Conservation (phyloP, 2,329 filamentous ascomycete species). For the Lachnellula willkommii region DNA sequence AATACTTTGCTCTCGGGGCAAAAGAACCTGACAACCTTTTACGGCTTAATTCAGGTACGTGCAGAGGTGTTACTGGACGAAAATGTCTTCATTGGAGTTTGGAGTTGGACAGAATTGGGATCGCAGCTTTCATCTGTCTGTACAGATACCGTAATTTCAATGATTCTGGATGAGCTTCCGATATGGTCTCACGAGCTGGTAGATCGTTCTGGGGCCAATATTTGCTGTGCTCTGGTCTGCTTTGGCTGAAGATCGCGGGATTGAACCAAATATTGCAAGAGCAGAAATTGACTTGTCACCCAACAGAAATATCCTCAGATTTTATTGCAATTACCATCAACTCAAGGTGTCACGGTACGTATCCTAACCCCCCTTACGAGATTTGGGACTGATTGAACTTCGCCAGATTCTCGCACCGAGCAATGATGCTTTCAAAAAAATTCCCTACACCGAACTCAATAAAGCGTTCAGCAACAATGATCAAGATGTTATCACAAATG, state of each 20-base stretch:
- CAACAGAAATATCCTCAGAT: slow-evolving; percentile 42
- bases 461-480: slow-evolving; percentile 31
- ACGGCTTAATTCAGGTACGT: slow-evolving; percentile 39
- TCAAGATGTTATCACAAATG: slow-evolving; percentile 33
- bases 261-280: neutral
- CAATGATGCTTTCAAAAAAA: slow-evolving; percentile 34
- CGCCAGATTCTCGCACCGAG: slow-evolving; percentile 36
- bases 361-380: neutral
- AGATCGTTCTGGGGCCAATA: neutral
- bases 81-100: neutral
- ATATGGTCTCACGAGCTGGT: neutral
- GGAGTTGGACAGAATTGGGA: neutral
- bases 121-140: neutral
- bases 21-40: slow-evolving; percentile 41
- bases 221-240: neutral
- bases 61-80: neutral
- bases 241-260: neutral
- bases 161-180: neutral
- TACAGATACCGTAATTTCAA: neutral
- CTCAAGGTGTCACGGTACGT: slow-evolving; percentile 41
- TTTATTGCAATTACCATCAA: slow-evolving; percentile 40
- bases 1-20: slow-evolving; percentile 37
- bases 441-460: slow-evolving; percentile 32
- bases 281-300: slow-evolving; percentile 7
- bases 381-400: neutral